Conservation (phyloP, 306 rosid species). For the Trifolium dubium region DNA sequence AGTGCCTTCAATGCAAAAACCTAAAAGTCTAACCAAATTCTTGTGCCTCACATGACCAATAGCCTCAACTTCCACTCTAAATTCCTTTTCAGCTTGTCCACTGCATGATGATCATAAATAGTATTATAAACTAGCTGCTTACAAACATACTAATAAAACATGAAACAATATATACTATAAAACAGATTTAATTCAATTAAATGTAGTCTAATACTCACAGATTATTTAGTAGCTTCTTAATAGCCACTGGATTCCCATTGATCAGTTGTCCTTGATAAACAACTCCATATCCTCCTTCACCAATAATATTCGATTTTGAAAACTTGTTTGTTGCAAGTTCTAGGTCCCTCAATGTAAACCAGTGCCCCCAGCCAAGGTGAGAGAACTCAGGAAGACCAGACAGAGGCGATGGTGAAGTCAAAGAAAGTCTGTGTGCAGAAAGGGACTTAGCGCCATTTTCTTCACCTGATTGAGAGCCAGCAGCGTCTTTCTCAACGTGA, state of each 20-base stretch:
- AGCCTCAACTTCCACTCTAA: constrained; percentile 96
- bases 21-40: constrained; percentile 88
- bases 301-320: constrained; percentile 81
- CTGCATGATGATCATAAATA: constrained; percentile 50
- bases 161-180: constrained; percentile 13
- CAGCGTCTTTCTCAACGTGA: constrained; percentile 61
- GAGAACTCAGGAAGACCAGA: constrained; percentile 90
- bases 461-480: constrained; percentile 73
- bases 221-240: constrained; percentile 89
- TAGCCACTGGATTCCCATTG: constrained; percentile 89
- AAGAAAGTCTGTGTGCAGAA: constrained; percentile 55
- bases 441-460: constrained; percentile 53
- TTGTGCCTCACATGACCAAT: constrained; percentile 95
- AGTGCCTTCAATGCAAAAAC: constrained; percentile 93
- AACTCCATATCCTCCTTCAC: constrained; percentile 97
- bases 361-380: constrained; percentile 98
- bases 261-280: constrained; percentile 78
- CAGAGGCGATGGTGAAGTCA: constrained; percentile 71
- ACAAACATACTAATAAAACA: constrained; percentile 30
- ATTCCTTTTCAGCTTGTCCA: constrained; percentile 96
- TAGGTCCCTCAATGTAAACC: constrained; percentile 93
- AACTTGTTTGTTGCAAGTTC: constrained; percentile 86
- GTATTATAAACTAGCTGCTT: constrained; percentile 21
- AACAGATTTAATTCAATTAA: not conserved
- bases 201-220: constrained; percentile 61